Base-by-base conservation (phyloP, 2,329 filamentous ascomycete species). In the Diaporthe destruens region DNA sequence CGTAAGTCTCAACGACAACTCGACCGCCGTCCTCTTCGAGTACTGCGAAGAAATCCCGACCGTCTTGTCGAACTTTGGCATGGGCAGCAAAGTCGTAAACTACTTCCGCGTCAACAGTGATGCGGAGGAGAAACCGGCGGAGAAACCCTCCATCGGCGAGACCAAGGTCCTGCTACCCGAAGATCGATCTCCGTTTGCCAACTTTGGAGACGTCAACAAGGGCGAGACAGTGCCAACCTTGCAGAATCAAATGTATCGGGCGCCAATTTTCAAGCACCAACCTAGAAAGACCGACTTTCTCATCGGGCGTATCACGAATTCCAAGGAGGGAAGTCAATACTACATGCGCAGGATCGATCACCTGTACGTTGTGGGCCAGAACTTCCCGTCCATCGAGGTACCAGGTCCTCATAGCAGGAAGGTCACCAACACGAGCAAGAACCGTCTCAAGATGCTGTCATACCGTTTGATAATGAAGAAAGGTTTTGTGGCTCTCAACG, bases 391-490 rank as follows among this genome's bases (percentile, higher is more conserved):
- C 0, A 91, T 96, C 39, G 95, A 98, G 78, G 93, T 99, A 6
- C 96, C 96, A 3, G 95, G 95, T 0, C 96, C 95, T 3, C 95
- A 98, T 80, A 97, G 95, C 49, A 89, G 96, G 74, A 97, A 96
- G 81, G 96, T 98, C 39, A 99, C 96, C 0, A 98, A 97, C 72
- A 95, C 96, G n/a, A 92, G 94, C 47, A 99, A 99, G 85, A 97
- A 96, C 82, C 91, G 96, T 47, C 91, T 99, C 82, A 98, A 96
- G 85, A 98, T 98, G 92, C 91, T 99, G 51, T 93, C 95, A 0
- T 98, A 94, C 81, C 93, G 96, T 66, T 91, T 98, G 80, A 94
- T 97, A 78, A 89, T 92, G 75, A 93, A 94, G 77, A 94, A 92
- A 77, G 86, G 90, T 23, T 89, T 92, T 34, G 88, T 95, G 32